Evolutionary conservation across 2,329 filamentous ascomycete genomes (phyloP).

Genomic region (Xylariaceae sp.): DNA sequence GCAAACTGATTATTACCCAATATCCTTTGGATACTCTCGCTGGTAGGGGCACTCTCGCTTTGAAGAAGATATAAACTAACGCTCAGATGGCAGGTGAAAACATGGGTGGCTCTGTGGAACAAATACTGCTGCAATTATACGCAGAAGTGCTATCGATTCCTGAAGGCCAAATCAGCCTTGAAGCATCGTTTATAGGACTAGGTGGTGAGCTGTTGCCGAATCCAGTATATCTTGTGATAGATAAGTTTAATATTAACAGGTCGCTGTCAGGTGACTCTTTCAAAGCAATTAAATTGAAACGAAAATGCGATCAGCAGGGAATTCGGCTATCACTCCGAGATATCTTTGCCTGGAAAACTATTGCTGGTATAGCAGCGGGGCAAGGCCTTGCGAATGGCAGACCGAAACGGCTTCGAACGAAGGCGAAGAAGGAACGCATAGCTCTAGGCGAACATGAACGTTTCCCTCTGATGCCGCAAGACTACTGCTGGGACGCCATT

Average conservation of each 20-base stretch:
- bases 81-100: neutral
- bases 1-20: no score
- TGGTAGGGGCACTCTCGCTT: no score
- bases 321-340: slow-evolving; percentile 13
- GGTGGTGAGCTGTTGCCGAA: slow-evolving; percentile 1
- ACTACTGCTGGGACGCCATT: slow-evolving; percentile 8
- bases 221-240: neutral
- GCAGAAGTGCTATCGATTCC: slow-evolving; percentile 11
- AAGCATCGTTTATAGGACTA: slow-evolving; percentile 16
- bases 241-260: neutral
- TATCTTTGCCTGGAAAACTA: slow-evolving; percentile 5
- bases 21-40: no score
- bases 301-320: slow-evolving; percentile 12
- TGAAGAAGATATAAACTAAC: no score
- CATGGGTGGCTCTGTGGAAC: neutral
- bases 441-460: neutral
- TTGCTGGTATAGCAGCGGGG: slow-evolving; percentile 8
- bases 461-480: slow-evolving; percentile 6
- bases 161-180: slow-evolving; percentile 7
- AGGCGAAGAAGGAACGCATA: neutral
- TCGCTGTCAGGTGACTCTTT: slow-evolving; percentile 11
- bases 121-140: slow-evolving; percentile 4
- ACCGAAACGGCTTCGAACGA: neutral
- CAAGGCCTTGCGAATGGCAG: neutral
- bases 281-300: slow-evolving; percentile 14